Conservation (phyloP, 2,329 filamentous ascomycete genomes). For the Alternaria sp. region DNA sequence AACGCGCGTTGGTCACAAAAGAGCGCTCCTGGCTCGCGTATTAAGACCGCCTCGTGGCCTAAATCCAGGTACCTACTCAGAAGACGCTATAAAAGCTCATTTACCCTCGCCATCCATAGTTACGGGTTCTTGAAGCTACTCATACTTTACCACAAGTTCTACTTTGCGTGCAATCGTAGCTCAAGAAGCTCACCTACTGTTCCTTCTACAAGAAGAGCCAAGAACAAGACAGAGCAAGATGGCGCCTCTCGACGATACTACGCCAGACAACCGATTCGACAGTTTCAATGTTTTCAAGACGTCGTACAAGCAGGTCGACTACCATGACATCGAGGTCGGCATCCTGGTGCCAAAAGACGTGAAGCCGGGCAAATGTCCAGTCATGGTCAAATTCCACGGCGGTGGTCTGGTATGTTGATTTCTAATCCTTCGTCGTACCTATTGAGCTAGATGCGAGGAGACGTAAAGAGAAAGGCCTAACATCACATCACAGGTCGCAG, state of each 20-base stretch:
- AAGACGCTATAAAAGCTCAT: neutral
- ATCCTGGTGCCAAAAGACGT: constrained; percentile 50
- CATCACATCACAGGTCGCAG: constrained; percentile 22
- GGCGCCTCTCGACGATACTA: constrained; percentile 22
- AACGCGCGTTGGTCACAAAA: neutral
- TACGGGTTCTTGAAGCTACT: neutral
- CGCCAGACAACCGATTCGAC: constrained; percentile 39
- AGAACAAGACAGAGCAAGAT: neutral
- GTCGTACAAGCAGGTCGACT: constrained; percentile 50
- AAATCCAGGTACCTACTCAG: neutral
- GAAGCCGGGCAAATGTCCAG: constrained; percentile 44
- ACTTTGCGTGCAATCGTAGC: neutral
- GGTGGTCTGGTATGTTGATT: constrained; percentile 48
- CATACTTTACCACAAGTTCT: neutral
- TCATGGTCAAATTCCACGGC: constrained; percentile 55
- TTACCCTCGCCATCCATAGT: neutral
- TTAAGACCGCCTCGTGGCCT: neutral
- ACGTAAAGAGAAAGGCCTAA: too few species aligned
- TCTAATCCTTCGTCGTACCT: too few species aligned
- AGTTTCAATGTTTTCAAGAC: constrained; percentile 50
- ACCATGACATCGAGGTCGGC: constrained; percentile 47
- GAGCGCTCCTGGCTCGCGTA: neutral
- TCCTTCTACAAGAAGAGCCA: neutral
- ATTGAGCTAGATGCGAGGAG: too few species aligned
- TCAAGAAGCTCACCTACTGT: neutral